Evolutionary conservation across 2,329 filamentous ascomycete genomes (phyloP).

Genomic region (Talaromyces sp.): DNA sequence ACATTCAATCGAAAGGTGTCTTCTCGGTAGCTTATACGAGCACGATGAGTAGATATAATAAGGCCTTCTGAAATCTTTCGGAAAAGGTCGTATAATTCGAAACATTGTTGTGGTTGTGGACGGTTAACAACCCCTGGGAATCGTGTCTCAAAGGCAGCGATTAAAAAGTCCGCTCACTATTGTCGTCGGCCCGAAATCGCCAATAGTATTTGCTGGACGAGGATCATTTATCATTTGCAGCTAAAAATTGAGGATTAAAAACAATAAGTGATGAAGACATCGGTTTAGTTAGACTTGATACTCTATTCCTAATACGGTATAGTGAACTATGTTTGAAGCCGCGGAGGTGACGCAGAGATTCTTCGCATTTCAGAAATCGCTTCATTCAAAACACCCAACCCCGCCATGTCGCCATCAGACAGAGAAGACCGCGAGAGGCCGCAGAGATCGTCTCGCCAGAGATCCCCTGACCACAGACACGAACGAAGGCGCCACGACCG

Average conservation of each 20-base stretch:
- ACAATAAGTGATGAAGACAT: too few species aligned
- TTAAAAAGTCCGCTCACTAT: too few species aligned
- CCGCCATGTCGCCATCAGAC: constrained; percentile 8
- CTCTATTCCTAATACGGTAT: not conserved
- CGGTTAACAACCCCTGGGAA: too few species aligned
- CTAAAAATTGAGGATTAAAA: too few species aligned
- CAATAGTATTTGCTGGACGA: too few species aligned
- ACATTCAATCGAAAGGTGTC: not conserved
- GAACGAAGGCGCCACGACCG: constrained; percentile 16
- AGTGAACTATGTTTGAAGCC: not conserved
- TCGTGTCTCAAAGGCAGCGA: too few species aligned
- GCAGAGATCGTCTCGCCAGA: constrained; percentile 10
- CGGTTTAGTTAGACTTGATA: not conserved
- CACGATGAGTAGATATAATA: not conserved
- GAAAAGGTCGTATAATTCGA: too few species aligned
- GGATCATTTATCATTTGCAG: too few species aligned
- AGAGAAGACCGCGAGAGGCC: constrained; percentile 13
- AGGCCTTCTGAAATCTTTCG: not conserved
- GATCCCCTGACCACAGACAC: constrained; percentile 13
- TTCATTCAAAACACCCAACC: not conserved
- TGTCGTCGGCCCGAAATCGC: too few species aligned
- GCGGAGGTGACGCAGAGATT: not conserved
- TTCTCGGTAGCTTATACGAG: not conserved
- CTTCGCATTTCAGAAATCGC: not conserved
- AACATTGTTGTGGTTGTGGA: too few species aligned